A percentile compares a stretch with the other conserved stretches of the same genome.
phyloP scores from a whole-genome alignment of 129 eudicot genomes.

The Escallonia herrerae region DNA sequence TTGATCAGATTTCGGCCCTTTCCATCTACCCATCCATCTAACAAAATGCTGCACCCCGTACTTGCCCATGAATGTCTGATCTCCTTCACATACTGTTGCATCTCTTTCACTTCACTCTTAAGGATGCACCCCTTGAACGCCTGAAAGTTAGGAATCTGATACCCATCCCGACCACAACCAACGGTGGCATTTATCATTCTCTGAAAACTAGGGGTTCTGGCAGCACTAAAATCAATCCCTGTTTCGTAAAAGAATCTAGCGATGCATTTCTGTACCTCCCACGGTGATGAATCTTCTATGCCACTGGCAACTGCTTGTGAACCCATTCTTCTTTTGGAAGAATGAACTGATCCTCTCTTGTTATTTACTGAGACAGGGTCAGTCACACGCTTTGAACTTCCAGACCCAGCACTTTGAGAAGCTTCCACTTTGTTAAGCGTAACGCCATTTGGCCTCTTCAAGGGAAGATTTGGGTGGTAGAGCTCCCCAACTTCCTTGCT shows the following conservation, averaged over 20 bases:
- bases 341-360: not conserved
- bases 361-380: not conserved
- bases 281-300: conserved; percentile 1
- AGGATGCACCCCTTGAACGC: conserved; percentile 40
- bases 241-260: conserved; percentile 30
- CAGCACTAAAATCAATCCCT: conserved; percentile 18
- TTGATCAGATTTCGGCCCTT: conserved; percentile 24
- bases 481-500: conserved; percentile 22
- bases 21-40: conserved; percentile 43
- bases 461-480: conserved; percentile 12
- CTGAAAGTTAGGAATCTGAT: conserved; percentile 19
- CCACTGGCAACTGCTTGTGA: not conserved
- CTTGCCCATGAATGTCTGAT: conserved; percentile 24
- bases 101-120: conserved; percentile 24
- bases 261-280: conserved; percentile 7
- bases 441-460: conserved; percentile 8
- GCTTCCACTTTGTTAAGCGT: not conserved
- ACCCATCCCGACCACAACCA: not conserved
- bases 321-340: not conserved
- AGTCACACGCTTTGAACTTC: conserved; percentile 1
- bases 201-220: conserved; percentile 20
- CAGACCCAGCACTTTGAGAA: not conserved
- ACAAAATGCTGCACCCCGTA: conserved; percentile 42
- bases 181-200: conserved; percentile 14
- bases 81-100: conserved; percentile 6